phyloP scores from a whole-genome alignment of 2,329 filamentous ascomycete species.

The Whalleya microplaca region DNA sequence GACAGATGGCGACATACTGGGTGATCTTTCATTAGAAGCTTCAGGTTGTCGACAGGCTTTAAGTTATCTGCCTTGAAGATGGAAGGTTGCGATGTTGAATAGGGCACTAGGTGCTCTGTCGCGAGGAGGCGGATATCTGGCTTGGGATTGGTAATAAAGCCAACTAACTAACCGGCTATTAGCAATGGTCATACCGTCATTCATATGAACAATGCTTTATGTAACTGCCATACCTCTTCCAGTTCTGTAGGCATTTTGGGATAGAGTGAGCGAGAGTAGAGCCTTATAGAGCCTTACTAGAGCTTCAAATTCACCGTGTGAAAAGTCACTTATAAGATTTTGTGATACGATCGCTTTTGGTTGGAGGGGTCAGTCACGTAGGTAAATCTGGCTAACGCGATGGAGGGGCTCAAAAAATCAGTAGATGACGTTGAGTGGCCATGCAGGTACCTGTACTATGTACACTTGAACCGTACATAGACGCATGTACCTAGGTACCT shows the following conservation, averaged over 20 bases:
- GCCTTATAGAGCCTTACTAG: too few relatives aligned
- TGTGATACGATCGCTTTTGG: not conserved
- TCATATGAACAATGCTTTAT: slow-evolving; percentile 7
- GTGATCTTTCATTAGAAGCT: slow-evolving; percentile 84
- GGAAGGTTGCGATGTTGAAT: slow-evolving; percentile 70
- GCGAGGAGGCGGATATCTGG: slow-evolving; percentile 87
- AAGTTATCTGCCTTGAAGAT: slow-evolving; percentile 85
- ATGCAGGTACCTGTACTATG: not conserved
- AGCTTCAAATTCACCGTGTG: not conserved
- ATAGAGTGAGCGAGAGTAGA: slow-evolving; percentile 1
- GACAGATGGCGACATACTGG: slow-evolving; percentile 57
- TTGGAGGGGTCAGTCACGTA: not conserved
- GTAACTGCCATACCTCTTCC: slow-evolving; percentile 64
- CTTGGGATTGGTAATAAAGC: slow-evolving; percentile 91
- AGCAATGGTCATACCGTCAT: slow-evolving; percentile 4
- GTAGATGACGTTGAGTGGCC: too few relatives aligned
- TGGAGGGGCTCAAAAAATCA: not conserved
- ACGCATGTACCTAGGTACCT: too few relatives aligned
- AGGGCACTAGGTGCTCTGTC: slow-evolving; percentile 84
- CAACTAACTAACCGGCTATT: slow-evolving; percentile 69
- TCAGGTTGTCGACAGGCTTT: slow-evolving; percentile 82
- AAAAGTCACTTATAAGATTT: slow-evolving; percentile 14
- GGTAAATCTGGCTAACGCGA: not conserved
- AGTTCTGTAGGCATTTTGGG: slow-evolving; percentile 72
- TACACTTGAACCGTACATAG: too few relatives aligned